Base-by-base conservation (phyloP, 768 basidiomycete genomes). In the Russula emetica region DNA sequence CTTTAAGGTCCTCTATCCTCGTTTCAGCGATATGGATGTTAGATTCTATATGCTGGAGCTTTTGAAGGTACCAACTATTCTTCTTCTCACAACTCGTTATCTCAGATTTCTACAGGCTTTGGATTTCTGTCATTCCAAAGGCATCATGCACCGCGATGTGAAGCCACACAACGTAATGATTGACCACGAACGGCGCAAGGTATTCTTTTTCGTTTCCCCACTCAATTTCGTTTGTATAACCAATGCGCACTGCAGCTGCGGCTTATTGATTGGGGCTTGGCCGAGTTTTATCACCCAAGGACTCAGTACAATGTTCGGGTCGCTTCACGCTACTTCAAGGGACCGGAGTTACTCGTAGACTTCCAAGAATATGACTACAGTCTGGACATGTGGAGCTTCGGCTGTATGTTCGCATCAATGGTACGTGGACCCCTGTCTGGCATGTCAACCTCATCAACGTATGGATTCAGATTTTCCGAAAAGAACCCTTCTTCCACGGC, bases 141-240 rank as follows among this genome's bases (percentile, higher is more conserved):
- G 96, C 10, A 98, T 98, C 74, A 98, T 98, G 94, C 95, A 98
- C 74, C 82, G 96, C 69, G 96, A 98, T 74, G 96, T 98, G 63
- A 98, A 98, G 73, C 96, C 96, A 14, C 94, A 97, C 77, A 98
- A 98, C 75, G 94, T 98, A 60, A 98, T 98, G 94, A 98, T 98
- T 76, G 96, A 98, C 76, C 95, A 98, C 73, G 94, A 98, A 71
- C 90, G 90, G 75, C 87, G 92, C 73, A 92, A 95, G 80, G 94
- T 92, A 71, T 64, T 78, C 72, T 22, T 53, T 28, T 55, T 50
- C 56, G 45, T 2, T 2, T 60, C 28, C 13, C 45, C 62, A 52
- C 59, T 28, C 58, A 32, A 18, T 7, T 30, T 10, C 11, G 22
- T 28, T 38, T 14, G 2, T 28, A 50, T 44, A 42, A 52, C 13